phyloP scores from a whole-genome alignment of 1,284 basidiomycete species.

The Omphalotus olearius region DNA sequence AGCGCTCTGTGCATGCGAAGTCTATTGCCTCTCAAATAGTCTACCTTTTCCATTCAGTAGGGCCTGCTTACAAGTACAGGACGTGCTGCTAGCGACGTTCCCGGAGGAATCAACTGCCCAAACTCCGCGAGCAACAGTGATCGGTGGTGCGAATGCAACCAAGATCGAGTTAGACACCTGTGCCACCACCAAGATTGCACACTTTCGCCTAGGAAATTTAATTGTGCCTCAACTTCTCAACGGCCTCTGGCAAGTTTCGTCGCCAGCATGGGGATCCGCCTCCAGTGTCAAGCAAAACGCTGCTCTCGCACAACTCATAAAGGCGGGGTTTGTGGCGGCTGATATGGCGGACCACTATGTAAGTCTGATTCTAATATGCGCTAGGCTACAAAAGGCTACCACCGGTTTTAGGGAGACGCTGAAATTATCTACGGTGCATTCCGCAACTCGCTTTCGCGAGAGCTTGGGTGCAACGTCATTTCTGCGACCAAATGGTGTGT shows the following conservation, averaged over 20 bases:
- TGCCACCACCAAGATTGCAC: not conserved
- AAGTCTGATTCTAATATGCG: not conserved
- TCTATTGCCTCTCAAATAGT: conserved; percentile 8
- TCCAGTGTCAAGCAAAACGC: conserved; percentile 35
- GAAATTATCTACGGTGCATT: conserved; percentile 16
- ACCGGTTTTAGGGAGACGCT: conserved; percentile 14
- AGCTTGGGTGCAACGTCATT: conserved; percentile 7
- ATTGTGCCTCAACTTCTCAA: conserved; percentile 38
- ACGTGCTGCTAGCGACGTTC: not conserved
- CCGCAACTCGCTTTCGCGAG: conserved; percentile 9
- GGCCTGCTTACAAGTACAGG: conserved; percentile 15
- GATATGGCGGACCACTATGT: conserved; percentile 19
- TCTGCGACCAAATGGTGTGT: conserved; percentile 19
- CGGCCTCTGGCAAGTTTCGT: conserved; percentile 49
- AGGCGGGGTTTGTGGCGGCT: conserved; percentile 29
- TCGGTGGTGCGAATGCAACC: too few relatives aligned
- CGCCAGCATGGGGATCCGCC: conserved; percentile 46
- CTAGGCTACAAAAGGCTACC: not conserved
- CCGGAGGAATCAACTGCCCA: not conserved
- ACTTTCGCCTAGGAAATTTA: conserved; percentile 10
- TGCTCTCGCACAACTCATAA: conserved; percentile 38
- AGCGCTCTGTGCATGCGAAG: conserved; percentile 10
- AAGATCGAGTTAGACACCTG: not conserved
- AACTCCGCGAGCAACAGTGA: not conserved
- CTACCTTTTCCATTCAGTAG: conserved; percentile 15